Base-by-base conservation (phyloP, 139 green algal species). In the Deuterostichococcus epilithicus region DNA sequence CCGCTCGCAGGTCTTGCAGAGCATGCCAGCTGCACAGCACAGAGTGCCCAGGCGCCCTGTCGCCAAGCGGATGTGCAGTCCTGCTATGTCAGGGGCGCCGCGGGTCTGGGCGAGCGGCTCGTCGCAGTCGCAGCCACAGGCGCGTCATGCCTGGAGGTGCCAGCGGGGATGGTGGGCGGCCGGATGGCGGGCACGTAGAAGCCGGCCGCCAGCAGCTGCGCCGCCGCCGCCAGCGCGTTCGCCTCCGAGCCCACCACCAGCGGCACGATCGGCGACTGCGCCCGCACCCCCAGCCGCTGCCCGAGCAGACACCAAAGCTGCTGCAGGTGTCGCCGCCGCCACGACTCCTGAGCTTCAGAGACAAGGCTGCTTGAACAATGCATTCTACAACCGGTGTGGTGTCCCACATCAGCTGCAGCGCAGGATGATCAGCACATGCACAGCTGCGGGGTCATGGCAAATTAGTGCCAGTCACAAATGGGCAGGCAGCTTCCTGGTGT, bases 181-280 rank as follows among this genome's bases (percentile, higher is more conserved):
- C 94, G 81, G 59, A 98, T 98, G 38, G 92, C 94, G 0, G 93
- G 90, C 67, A 97, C 93, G 75, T 98, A 88, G 65, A 97, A 91
- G 45, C 93, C 92, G 5, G 6, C 33, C 23, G 39, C 35, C 33
- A 96, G 86, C 44, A 97, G 86, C 26, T 37, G 28, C 26, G 44
- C 71, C 75, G 73, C 85, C 5, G 88, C 78, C 0, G 74, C 47
- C 79, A 98, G 63, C 10, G 94, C 84, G 1, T 77, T 68, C 26
- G 82, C 73, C 75, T 97, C 92, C 3, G 68, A 45, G 25, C 94
- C 92, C 0, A 98, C 59, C 3, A 98, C 83, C 26, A 98, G 74
- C 1, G 94, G 94, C 42, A 96, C 77, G 65, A 98, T 91, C 23
- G 93, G 94, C 79, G 86, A 94, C 63, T 83, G 74, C 2, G 88